Conservation (phyloP, 495 filamentous ascomycete species). For the Chlorociboria aeruginascens region DNA sequence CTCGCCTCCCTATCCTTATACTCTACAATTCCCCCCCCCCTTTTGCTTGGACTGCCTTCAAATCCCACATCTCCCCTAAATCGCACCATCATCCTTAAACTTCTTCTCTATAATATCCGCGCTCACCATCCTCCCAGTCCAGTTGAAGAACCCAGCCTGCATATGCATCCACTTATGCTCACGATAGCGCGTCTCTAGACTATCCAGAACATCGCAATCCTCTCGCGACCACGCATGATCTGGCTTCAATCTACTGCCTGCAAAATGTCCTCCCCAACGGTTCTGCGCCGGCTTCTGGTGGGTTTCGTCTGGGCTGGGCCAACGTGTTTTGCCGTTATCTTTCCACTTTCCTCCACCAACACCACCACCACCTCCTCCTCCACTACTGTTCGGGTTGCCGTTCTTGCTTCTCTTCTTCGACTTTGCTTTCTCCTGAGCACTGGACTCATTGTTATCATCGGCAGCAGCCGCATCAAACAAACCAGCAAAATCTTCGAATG, state of each 20-base stretch:
- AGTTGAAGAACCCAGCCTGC: slow-evolving; percentile 24
- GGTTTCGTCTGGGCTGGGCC: not conserved
- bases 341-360: not conserved
- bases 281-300: not conserved
- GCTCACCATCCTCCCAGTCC: slow-evolving; percentile 23
- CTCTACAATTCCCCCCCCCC: no score
- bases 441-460: not conserved
- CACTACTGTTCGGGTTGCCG: not conserved
- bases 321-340: not conserved
- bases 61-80: not conserved
- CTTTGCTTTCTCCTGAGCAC: not conserved
- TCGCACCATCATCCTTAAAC: slow-evolving; percentile 17
- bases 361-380: not conserved
- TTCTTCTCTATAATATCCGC: slow-evolving; percentile 22
- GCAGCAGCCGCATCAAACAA: not conserved
- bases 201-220: slow-evolving; percentile 22
- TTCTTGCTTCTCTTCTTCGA: not conserved
- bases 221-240: slow-evolving; percentile 17
- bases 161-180: slow-evolving; percentile 23
- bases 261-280: not conserved
- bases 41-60: no score
- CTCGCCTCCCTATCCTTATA: no score
- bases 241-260: slow-evolving; percentile 3
- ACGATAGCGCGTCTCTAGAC: slow-evolving; percentile 17
- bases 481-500: not conserved